Base-by-base conservation (phyloP, 1,284 basidiomycete genomes). In the Marasmius oreades region DNA sequence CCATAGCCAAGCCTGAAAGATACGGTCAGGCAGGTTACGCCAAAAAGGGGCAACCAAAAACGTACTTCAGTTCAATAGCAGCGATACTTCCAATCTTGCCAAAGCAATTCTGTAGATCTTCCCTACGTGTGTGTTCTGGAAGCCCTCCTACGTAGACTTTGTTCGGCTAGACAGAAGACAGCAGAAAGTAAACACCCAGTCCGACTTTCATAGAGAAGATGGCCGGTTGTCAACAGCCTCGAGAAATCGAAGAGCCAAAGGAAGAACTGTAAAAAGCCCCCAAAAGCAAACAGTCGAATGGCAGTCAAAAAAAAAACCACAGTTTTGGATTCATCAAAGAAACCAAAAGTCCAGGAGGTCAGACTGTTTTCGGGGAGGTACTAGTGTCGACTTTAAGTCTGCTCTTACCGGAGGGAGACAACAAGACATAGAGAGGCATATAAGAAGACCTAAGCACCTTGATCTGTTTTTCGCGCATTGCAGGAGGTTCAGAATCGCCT, bases 101-200 rank as follows among this genome's bases (percentile, higher is more conserved):
- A 70, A 93, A 93, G 70, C 91, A 92, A 62, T 80, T 88, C 68
- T 84, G 85, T 28, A 93, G 73, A 67, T 93, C 90, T 73, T 91
- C 90, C 71, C 85, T 80, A 62, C 87, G 86, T 54, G 90, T 92
- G 63, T 90, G 80, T 72, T 91, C 88, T 59, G 90, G 91, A 60
- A 93, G 80, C 62, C 90, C 90, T 66, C 90, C 90, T 67, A 93
- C 85, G 69, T 93, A 93, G 70, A 93, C 86, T 76, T 93, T 93
- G 76, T 92, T 92, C 73, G 88, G 86, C 89, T 92, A 72, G 63
- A 79, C 74, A 75, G 47, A 50, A 50, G 63, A 71, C 75, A 77
- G 79, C 77, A 82, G 71, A 82, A 77, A 73, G 79, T 86, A 75
- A 86, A 86, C 81, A 85, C 78, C 74, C 71, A 77, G 78, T 65